These are phyloP conservation scores for Xylaria digitata DNA, from an alignment of 2,329 filamentous ascomycete genomes.

Conservation along the genomic window DNA sequence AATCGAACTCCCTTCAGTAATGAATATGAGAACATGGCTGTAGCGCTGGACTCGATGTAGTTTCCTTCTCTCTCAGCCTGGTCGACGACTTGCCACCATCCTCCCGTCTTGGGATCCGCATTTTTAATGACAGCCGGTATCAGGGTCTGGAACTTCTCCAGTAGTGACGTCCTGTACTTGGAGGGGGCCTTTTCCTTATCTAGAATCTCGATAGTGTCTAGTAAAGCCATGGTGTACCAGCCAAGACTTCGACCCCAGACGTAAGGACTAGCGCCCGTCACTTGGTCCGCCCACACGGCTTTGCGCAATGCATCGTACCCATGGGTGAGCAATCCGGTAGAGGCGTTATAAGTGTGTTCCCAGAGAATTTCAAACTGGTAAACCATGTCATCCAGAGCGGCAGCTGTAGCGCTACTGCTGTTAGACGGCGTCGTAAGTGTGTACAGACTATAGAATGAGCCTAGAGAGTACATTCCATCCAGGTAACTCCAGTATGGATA, in stretches of 20 bases:
- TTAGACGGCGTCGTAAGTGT: slow-evolving; percentile 39
- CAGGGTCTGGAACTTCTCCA: slow-evolving; percentile 41
- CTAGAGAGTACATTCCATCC: slow-evolving; percentile 64
- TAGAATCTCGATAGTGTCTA: slow-evolving; percentile 52
- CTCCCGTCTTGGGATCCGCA: slow-evolving; percentile 48
- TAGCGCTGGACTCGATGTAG: slow-evolving; percentile 54
- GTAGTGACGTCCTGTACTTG: slow-evolving; percentile 27
- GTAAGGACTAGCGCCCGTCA: slow-evolving; percentile 52
- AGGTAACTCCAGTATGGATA: slow-evolving; percentile 66
- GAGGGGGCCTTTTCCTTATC: slow-evolving; percentile 25
- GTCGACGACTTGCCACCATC: slow-evolving; percentile 55
- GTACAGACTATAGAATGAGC: slow-evolving; percentile 54
- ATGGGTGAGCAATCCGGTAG: slow-evolving; percentile 50
- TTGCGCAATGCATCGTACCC: slow-evolving; percentile 52
- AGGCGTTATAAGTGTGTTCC: slow-evolving; percentile 41
- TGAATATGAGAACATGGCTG: slow-evolving; percentile 53
- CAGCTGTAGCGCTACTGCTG: slow-evolving; percentile 19
- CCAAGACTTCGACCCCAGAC: slow-evolving; percentile 54
- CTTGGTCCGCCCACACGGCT: slow-evolving; percentile 51
- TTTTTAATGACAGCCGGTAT: slow-evolving; percentile 43
- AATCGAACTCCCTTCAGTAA: slow-evolving; percentile 52
- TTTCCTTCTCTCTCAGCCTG: slow-evolving; percentile 45
- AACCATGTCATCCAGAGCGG: slow-evolving; percentile 46
- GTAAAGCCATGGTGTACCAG: slow-evolving; percentile 54
- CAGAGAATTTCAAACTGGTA: slow-evolving; percentile 49